Base-by-base conservation (phyloP, 345 rosid genomes). In the Pugionium dolabratum region DNA sequence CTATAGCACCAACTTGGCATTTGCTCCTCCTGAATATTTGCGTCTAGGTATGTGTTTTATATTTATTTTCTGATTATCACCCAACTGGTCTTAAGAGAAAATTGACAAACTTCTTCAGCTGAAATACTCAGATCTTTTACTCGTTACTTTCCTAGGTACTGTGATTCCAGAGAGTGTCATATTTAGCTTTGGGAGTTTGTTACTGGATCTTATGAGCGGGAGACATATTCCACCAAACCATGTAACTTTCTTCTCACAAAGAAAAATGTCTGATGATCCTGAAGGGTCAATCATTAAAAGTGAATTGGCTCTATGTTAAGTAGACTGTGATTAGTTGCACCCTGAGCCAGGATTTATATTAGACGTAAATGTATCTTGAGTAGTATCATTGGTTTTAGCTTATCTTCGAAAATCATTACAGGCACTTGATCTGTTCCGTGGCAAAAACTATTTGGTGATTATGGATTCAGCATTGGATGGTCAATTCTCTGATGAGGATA, bases 391-490 rank as follows among this genome's bases (percentile, higher is more conserved):
- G 9, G 1, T 52, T 25, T 52, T 25, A n/a, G 25, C 10, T 33
- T 27, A 46, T 55, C 4, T 71, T 7, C 32, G 25, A 43, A 64
- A 42, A 7, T 54, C 53, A 59, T 72, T 84, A 47, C 91, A 94
- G 99, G 99, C 99, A 66, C 95, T 94, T 43, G 99, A 94, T 73
- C 79, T 88, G 66, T 86, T 94, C 73, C 92, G 92, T 2, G 87
- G 91, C 55, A 94, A 94, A 73, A 94, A 91, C 75, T 87, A 88
- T 76, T 71, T 86, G 78, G 87, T 87, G 87, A 72, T 94, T 80
- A 94, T 91, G 96, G 97, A 91, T 75, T 94, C 99, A 37, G 90
- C 95, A 62, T 77, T 94, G 79, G 99, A 94, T 74, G 96, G 95
- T 57, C 93, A 88, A 67, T 85, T 85, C 77, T 91, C 96, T 41